Base-by-base conservation (phyloP, 129 eudicot genomes). In the Logfia minima region DNA sequence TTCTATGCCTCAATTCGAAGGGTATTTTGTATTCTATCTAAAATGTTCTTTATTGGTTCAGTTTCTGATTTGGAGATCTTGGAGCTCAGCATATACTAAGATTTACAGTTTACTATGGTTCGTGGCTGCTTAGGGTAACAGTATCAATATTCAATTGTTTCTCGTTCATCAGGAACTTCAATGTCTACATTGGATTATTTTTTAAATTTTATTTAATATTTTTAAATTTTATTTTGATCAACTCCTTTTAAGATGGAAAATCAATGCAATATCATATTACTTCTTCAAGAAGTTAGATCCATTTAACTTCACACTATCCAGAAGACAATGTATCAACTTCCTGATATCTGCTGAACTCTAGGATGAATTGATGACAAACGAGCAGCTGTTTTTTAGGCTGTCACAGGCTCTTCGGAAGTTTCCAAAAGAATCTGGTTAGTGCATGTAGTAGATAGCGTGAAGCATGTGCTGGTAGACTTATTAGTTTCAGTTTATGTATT, bases 361-460 rank as follows among this genome's bases (percentile, higher is more conserved):
- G 99, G 99, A 95, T 84, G 99, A 95, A 83, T 76, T 95, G 77
- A 89, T 95, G 99, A 89, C 89, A 77, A 91, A 95, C 18, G 99
- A 95, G 84, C 96, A 95, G 87, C 90, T 95, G 75, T 95, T 91
- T 81, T 95, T 95, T 89, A 96, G 96, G 69, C 86, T 95, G 77
- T 87, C 96, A 56, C 99, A 95, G 86, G 96, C 92, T 86, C 96
- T 95, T 34, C 90, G 88, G 4, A 95, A 91, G 86, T 95, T 95
- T 80, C 99, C 99, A 62, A 95, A 95, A 88, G 99, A 95, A 89
- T 87, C 94, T 77, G 99, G 99, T 89, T 82, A 82, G 75, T 19
- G 31, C 52, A 17, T 13, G 9, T 70, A 22, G 64, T 62, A 60
- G 72, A 77, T 53, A 17, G 23, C 63, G 53, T 45, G 63, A 56